Base-by-base conservation (phyloP, 257 asterid genomes). In the Paraleonurus japonicus region DNA sequence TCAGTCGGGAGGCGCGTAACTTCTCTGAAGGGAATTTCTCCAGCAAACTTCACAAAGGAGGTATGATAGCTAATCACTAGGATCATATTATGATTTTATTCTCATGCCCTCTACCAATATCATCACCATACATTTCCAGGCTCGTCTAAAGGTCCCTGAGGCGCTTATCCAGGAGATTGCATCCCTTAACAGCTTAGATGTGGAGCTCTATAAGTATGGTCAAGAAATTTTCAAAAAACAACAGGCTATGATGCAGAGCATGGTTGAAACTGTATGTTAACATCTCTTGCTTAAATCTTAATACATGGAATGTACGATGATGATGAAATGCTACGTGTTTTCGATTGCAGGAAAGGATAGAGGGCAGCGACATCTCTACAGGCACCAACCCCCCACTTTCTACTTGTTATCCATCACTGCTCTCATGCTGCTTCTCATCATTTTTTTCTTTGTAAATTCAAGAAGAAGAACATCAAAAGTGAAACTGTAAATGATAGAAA, bases 11-110 rank as follows among this genome's bases (percentile, higher is more conserved):
- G 97, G 30, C 96, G 97, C 13, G 66, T 65, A 30, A 80, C 79
- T 66, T 91, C 99, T 67, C 81, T 91, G 43, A 85, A 85, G 79
- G 83, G 72, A 51, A 82, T 94, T 79, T 59, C 81, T 72, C 98
- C 98, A 61, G 96, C 85, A 64, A 94, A 94, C 83, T 91, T 94
- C 61, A 87, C 98, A 8, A 90, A 86, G 79, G 92, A 90, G 96
- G 98, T 90, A 85, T 19, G 32, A 16, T 12, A 53, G 54, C 58
- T 43, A 3, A 43, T 43, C 17, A 15, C 17, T 23, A 43, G 20
- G 30, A 33, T 66, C 30, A 13, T 16, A 47, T 23, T 12, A n/a
- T 65, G 54, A 26, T 66, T 28, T 65, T 43, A 20, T 24, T 69
- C 55, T 58, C 45, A 8, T 54, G 22, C 32, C 50, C 60, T 53